phyloP scores from a whole-genome alignment of 768 basidiomycete genomes.

The Leccinum subtestaceum region DNA sequence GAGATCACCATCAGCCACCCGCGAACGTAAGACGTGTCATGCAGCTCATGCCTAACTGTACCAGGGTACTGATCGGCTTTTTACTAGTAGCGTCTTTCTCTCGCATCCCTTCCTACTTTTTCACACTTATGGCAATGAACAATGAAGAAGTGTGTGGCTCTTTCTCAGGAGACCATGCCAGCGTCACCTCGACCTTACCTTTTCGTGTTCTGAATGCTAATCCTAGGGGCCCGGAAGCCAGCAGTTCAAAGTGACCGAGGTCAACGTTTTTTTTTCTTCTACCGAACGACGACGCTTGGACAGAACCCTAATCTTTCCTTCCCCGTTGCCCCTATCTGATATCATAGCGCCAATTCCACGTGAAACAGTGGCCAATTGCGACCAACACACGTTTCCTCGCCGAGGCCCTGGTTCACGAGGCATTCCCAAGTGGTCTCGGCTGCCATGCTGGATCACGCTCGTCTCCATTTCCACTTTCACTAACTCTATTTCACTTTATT shows the following conservation, averaged over 20 bases:
- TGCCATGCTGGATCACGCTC: not conserved
- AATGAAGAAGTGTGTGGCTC: not conserved
- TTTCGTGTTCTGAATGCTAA: not conserved
- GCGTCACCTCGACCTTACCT: not conserved
- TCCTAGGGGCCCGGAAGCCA: not conserved
- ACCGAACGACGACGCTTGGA: not conserved
- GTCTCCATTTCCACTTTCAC: not conserved
- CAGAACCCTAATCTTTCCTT: not conserved
- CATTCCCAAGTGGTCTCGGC: not conserved
- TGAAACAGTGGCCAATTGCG: not conserved
- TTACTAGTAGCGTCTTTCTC: not conserved
- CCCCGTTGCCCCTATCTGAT: not conserved
- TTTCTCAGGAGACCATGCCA: not conserved
- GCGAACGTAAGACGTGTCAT: not conserved
- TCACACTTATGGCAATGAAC: not conserved
- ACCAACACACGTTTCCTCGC: slow-evolving; percentile 8
- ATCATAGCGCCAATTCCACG: not conserved
- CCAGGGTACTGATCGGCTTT: not conserved
- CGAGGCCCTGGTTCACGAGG: slow-evolving; percentile 7
- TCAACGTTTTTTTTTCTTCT: not conserved
- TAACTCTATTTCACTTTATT: not conserved
- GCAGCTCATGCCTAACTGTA: not conserved
- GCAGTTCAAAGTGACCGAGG: not conserved
- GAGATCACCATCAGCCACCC: not conserved
- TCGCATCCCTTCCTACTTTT: not conserved